Percentiles rank a stretch among this genome's conserved stretches.
Evolutionary conservation across 106 monocot species (phyloP).

Genomic region (Acorus calamus): DNA sequence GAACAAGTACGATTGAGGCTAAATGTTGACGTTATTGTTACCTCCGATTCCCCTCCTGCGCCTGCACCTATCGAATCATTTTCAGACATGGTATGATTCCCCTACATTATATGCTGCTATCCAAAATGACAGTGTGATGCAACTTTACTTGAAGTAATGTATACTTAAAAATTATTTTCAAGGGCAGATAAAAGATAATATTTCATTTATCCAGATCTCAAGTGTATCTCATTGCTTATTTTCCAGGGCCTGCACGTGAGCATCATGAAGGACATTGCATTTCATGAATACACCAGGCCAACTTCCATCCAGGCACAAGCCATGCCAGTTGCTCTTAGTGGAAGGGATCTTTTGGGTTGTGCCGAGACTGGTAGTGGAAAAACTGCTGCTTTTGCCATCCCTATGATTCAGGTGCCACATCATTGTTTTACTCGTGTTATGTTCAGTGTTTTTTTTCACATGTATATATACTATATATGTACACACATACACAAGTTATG

Average conservation of each 20-base stretch:
- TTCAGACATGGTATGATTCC: constrained; percentile 33
- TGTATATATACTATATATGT: too few relatives aligned
- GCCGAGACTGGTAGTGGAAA: constrained; percentile 63
- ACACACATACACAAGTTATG: too few relatives aligned
- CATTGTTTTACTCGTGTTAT: not conserved
- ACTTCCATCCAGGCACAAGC: constrained; percentile 63
- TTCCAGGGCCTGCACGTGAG: constrained; percentile 35
- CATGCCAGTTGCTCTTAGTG: constrained; percentile 45
- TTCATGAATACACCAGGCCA: constrained; percentile 44
- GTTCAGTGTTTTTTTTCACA: not conserved
- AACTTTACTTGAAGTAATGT: too few relatives aligned
- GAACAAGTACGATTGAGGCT: constrained; percentile 41
- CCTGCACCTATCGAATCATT: constrained; percentile 49
- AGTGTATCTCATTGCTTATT: not conserved
- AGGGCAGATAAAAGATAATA: too few relatives aligned
- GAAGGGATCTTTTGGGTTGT: constrained; percentile 51
- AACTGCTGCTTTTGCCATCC: constrained; percentile 58
- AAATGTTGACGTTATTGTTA: constrained; percentile 47
- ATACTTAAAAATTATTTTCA: too few relatives aligned
- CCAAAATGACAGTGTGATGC: too few relatives aligned
- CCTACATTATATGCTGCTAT: not conserved
- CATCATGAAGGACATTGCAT: constrained; percentile 52
- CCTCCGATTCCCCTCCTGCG: constrained; percentile 24
- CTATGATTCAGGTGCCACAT: constrained; percentile 48
- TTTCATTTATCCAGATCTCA: not conserved